Percentiles rank a stretch among this genome's conserved stretches.
phyloP scores from a whole-genome alignment of 192 early-diverging fungal genomes.

The Coemansia sp. region DNA sequence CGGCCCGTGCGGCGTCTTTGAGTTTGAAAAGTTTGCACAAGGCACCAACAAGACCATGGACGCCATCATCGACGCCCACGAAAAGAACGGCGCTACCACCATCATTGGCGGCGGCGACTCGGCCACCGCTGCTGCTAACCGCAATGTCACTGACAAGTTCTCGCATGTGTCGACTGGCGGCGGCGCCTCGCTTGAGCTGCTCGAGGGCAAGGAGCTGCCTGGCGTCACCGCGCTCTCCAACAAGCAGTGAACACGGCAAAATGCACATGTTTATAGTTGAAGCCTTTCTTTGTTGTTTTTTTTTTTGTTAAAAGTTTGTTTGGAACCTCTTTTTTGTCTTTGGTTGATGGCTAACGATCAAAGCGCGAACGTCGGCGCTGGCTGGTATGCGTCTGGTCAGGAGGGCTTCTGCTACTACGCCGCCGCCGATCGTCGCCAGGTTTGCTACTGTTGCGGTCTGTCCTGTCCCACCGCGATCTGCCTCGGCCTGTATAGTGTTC shows the following conservation, averaged over 20 bases:
- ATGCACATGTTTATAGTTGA: not conserved
- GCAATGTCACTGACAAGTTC: conserved; percentile 79
- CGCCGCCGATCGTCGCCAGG: not conserved
- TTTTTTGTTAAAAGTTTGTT: too few relatives aligned
- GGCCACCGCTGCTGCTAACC: conserved; percentile 94
- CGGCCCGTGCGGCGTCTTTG: conserved; percentile 97
- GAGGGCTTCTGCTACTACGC: conserved; percentile 12
- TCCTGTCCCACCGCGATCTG: not conserved
- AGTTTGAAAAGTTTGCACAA: conserved; percentile 88
- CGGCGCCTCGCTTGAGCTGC: conserved; percentile 92
- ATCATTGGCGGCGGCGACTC: conserved; percentile 99
- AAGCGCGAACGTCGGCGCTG: conserved; percentile 3
- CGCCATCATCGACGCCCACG: conserved; percentile 82
- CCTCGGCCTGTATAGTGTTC: not conserved
- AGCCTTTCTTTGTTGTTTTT: too few relatives aligned
- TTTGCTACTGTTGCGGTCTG: not conserved
- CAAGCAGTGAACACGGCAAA: conserved; percentile 35
- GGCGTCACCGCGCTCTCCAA: conserved; percentile 73
- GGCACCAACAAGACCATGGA: conserved; percentile 87
- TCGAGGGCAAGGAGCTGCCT: conserved; percentile 92
- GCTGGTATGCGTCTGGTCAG: not conserved
- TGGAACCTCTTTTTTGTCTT: not conserved
- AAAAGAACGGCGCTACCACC: conserved; percentile 77
- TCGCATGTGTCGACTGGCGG: conserved; percentile 96
- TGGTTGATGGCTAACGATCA: not conserved